phyloP scores from a whole-genome alignment of 805 yeast species.

The Barnettozyma botsteinii region DNA sequence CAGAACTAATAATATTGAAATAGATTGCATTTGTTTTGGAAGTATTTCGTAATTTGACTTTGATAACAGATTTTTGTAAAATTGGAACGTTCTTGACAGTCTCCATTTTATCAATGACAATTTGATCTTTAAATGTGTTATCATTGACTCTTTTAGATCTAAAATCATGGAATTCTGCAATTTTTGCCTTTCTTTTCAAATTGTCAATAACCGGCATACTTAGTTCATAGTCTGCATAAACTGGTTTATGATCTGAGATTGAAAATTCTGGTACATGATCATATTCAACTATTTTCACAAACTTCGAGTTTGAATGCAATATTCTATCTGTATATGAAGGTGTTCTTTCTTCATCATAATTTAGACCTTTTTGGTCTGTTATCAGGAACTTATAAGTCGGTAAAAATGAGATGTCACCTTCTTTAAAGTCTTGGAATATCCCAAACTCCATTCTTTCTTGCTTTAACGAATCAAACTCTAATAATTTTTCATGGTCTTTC shows the following conservation, averaged over 20 bases:
- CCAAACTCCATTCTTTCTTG: constrained; percentile 30
- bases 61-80: constrained; percentile 22
- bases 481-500: constrained; percentile 30
- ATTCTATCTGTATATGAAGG: constrained; percentile 62
- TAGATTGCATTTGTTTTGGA: constrained; percentile 9
- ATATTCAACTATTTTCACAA: constrained; percentile 23
- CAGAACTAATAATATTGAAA: constrained; percentile 34
- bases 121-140: constrained; percentile 31
- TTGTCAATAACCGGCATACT: constrained; percentile 32
- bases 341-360: constrained; percentile 32
- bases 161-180: constrained; percentile 33
- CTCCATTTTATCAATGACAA: constrained; percentile 32
- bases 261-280: constrained; percentile 18
- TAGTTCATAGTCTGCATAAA: constrained; percentile 32
- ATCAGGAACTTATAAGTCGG: constrained; percentile 48
- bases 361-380: constrained; percentile 11
- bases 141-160: constrained; percentile 40
- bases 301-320: constrained; percentile 32
- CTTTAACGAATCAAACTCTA: constrained; percentile 40
- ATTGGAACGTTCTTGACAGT: constrained; percentile 24
- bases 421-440: constrained; percentile 35
- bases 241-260: constrained; percentile 55
- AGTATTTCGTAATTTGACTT: constrained; percentile 29
- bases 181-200: constrained; percentile 29
- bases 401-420: constrained; percentile 40